Evolutionary conservation across 768 basidiomycete species (phyloP).

Genomic region (Cystofilobasidium ferigula): DNA sequence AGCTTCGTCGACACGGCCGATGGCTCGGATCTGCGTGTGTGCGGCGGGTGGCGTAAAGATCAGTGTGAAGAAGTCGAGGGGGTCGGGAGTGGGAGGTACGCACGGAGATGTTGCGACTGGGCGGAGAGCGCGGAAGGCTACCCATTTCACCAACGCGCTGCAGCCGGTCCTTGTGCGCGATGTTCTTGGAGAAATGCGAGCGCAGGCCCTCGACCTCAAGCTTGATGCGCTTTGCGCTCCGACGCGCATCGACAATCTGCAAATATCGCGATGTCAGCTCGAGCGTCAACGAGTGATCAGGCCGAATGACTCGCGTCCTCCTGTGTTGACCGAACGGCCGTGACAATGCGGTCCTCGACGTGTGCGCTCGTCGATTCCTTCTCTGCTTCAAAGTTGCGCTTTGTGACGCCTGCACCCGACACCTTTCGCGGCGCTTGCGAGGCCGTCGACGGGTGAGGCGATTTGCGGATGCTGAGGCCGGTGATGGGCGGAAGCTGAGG

Average conservation of each 20-base stretch:
- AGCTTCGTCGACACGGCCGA: neutral
- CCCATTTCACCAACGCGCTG: slow-evolving; percentile 9
- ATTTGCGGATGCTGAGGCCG: neutral
- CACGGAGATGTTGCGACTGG: slow-evolving; percentile 19
- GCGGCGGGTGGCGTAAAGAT: neutral
- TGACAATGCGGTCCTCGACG: slow-evolving; percentile 3
- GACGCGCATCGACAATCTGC: neutral
- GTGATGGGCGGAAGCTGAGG: neutral
- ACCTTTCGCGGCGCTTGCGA: neutral
- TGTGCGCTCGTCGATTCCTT: neutral
- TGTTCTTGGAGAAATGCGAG: slow-evolving; percentile 16
- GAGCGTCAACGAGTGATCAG: neutral
- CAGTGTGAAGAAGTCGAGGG: neutral
- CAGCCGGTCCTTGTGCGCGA: slow-evolving; percentile 19
- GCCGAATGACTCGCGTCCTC: slow-evolving; percentile 5
- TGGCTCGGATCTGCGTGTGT: neutral
- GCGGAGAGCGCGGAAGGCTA: slow-evolving; percentile 15
- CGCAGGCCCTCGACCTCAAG: slow-evolving; percentile 20
- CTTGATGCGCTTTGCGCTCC: slow-evolving; percentile 13
- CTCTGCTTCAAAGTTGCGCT: slow-evolving; percentile 3
- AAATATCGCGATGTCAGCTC: neutral
- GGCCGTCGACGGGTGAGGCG: neutral
- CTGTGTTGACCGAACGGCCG: neutral
- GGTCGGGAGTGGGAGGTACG: neutral
- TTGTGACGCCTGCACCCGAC: neutral